These are phyloP conservation scores for Cystofilobasidium macerans DNA, from an alignment of 768 basidiomycete genomes.

Conservation along the genomic window DNA sequence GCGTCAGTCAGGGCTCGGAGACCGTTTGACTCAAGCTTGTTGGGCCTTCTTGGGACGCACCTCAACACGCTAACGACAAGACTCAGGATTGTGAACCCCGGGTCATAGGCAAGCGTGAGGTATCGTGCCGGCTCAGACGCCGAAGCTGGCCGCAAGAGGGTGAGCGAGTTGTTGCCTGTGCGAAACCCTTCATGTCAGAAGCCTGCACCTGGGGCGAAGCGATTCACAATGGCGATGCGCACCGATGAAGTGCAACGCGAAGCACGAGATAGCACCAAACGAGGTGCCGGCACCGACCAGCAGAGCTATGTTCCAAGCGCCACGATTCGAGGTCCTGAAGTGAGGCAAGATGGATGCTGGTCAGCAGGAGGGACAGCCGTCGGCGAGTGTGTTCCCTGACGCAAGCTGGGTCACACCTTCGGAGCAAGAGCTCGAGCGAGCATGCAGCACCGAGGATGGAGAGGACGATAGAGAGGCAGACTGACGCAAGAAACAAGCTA, in stretches of 20 bases:
- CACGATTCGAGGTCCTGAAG: slow-evolving; percentile 36
- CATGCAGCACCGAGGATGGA: slow-evolving; percentile 38
- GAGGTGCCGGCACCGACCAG: slow-evolving; percentile 35
- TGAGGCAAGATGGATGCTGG: background rate
- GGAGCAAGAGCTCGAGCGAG: slow-evolving; percentile 38
- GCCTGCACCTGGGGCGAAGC: no score
- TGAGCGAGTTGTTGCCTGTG: slow-evolving; percentile 38
- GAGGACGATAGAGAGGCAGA: slow-evolving; percentile 37
- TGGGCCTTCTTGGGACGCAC: no score
- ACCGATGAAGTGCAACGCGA: slow-evolving; percentile 38
- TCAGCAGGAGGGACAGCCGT: background rate
- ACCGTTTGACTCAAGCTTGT: no score
- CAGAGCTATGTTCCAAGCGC: slow-evolving; percentile 34
- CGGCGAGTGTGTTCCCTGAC: no score
- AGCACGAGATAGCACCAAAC: slow-evolving; percentile 39
- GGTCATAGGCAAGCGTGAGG: slow-evolving; percentile 34
- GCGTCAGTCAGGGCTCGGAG: background rate
- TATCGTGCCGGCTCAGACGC: slow-evolving; percentile 20
- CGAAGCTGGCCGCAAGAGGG: slow-evolving; percentile 27
- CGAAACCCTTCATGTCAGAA: no score
- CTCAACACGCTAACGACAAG: slow-evolving; percentile 33
- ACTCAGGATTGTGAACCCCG: slow-evolving; percentile 37
- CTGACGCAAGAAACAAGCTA: background rate
- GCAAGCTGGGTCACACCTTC: slow-evolving; percentile 26
- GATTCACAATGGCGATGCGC: no score